A percentile compares a stretch with the other conserved stretches of the same genome.
Evolutionary conservation across 371 early-diverging fungal genomes (phyloP).

Genomic region (Mycotypha africana): DNA sequence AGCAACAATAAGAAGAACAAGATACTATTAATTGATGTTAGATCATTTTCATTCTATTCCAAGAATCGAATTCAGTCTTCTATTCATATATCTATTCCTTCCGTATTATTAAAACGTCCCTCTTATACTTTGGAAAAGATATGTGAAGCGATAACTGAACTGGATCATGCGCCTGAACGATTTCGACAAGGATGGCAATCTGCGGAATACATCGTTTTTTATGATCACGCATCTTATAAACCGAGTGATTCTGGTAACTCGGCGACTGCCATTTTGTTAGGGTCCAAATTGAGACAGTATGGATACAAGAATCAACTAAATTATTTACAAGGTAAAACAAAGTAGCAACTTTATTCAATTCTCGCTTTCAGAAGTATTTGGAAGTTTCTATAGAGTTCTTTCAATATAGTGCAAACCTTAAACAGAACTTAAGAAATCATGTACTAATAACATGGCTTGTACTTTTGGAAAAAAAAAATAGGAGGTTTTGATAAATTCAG

Average conservation of each 20-base stretch:
- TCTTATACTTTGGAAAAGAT: conserved; percentile 42
- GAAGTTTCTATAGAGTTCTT: too few species aligned
- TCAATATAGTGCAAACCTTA: too few species aligned
- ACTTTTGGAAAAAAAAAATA: conserved; percentile 6
- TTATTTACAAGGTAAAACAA: conserved; percentile 18
- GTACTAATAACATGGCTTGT: too few species aligned
- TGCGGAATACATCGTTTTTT: conserved; percentile 37
- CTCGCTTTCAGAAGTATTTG: too few species aligned
- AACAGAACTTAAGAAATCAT: too few species aligned
- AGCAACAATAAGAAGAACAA: too few species aligned
- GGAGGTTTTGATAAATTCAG: conserved; percentile 27
- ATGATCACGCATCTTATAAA: conserved; percentile 36
- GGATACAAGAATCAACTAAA: conserved; percentile 13
- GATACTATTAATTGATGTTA: conserved; percentile 46
- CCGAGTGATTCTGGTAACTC: conserved; percentile 32
- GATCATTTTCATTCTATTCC: conserved; percentile 29
- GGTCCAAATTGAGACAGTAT: conserved; percentile 9
- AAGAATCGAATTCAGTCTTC: conserved; percentile 26
- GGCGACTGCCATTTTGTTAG: conserved; percentile 25
- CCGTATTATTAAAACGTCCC: conserved; percentile 38
- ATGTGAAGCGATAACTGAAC: conserved; percentile 25
- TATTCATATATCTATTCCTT: conserved; percentile 42
- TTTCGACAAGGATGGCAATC: conserved; percentile 29
- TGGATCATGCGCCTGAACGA: conserved; percentile 15
- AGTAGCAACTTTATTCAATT: too few species aligned